phyloP scores from a whole-genome alignment of 2,329 filamentous ascomycete species.

The Ophiostoma pallidulum region DNA sequence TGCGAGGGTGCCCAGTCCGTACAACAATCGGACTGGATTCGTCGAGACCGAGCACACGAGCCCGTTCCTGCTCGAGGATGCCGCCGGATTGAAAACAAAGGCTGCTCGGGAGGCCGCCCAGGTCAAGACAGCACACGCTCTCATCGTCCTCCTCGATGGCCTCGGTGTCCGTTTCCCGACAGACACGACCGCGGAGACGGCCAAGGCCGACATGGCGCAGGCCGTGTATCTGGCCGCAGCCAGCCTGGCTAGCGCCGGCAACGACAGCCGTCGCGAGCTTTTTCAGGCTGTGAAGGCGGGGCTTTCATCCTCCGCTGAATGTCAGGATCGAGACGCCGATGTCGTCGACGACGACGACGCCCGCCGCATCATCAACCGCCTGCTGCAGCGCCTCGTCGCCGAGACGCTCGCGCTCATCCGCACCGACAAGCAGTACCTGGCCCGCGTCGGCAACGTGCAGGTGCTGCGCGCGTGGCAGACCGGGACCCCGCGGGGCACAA shows the following conservation, averaged over 20 bases:
- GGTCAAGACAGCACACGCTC: constrained; percentile 14
- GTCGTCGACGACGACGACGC: constrained; percentile 11
- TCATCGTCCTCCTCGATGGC: constrained; percentile 18
- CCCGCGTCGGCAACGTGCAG: constrained; percentile 20
- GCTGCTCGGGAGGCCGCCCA: background rate
- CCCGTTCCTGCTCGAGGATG: background rate
- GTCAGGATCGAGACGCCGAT: background rate
- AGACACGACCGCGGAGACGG: constrained; percentile 18
- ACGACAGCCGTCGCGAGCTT: background rate
- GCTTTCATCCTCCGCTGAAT: background rate
- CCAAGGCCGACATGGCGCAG: constrained; percentile 18
- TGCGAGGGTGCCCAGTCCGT: background rate
- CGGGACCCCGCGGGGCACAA: constrained; percentile 15
- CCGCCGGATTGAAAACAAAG: background rate
- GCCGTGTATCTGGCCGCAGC: constrained; percentile 18
- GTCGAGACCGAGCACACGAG: background rate
- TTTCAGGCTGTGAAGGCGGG: background rate
- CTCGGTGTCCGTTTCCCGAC: constrained; percentile 19
- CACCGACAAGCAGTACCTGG: constrained; percentile 19
- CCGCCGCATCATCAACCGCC: constrained; percentile 18
- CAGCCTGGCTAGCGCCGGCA: constrained; percentile 3
- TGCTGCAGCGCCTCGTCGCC: constrained; percentile 19
- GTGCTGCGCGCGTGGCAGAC: constrained; percentile 17
- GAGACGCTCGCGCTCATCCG: constrained; percentile 18
- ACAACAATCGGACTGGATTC: background rate